Conservation (phyloP, 495 filamentous ascomycete species). For the Penicillium manginii region DNA sequence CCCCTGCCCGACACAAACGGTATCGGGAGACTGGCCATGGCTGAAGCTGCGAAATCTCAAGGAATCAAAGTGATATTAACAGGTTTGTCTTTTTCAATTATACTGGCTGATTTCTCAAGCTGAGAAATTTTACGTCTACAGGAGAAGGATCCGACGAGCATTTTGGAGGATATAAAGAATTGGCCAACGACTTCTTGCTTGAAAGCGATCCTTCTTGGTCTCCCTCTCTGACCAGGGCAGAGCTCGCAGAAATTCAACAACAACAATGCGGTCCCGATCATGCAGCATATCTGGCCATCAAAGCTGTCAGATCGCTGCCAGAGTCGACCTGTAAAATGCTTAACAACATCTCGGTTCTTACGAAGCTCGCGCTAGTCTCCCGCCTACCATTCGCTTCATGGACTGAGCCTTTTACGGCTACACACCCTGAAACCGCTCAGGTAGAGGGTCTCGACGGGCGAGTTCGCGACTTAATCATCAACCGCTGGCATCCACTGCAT, state of each 20-base stretch:
- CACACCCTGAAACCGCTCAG: neutral
- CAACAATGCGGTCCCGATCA: neutral
- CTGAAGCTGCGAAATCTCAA: slow-evolving; percentile 40
- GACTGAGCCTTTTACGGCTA: slow-evolving; percentile 5
- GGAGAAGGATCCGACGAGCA: slow-evolving; percentile 59
- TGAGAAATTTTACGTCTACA: slow-evolving; percentile 8
- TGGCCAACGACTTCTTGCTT: slow-evolving; percentile 43
- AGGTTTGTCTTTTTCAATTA: neutral
- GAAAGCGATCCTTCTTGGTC: slow-evolving; percentile 49
- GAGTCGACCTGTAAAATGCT: neutral
- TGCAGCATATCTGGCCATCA: neutral
- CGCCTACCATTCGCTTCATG: slow-evolving; percentile 12
- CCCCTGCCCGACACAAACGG: slow-evolving; percentile 30
- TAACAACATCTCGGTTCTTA: neutral
- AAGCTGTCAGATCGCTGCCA: neutral
- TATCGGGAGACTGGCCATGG: slow-evolving; percentile 50
- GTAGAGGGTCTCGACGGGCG: slow-evolving; percentile 28
- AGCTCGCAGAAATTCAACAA: slow-evolving; percentile 6
- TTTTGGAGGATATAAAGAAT: slow-evolving; percentile 54
- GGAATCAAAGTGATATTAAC: slow-evolving; percentile 55
- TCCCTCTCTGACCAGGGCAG: slow-evolving; percentile 13
- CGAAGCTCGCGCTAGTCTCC: slow-evolving; percentile 6
- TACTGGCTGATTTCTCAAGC: neutral
- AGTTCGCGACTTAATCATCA: slow-evolving; percentile 27
- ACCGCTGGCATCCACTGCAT: slow-evolving; percentile 56